Percentiles rank a stretch among this genome's conserved stretches.
Conservation (phyloP, 2,329 filamentous ascomycete species). For the Aspergillus sp. region DNA sequence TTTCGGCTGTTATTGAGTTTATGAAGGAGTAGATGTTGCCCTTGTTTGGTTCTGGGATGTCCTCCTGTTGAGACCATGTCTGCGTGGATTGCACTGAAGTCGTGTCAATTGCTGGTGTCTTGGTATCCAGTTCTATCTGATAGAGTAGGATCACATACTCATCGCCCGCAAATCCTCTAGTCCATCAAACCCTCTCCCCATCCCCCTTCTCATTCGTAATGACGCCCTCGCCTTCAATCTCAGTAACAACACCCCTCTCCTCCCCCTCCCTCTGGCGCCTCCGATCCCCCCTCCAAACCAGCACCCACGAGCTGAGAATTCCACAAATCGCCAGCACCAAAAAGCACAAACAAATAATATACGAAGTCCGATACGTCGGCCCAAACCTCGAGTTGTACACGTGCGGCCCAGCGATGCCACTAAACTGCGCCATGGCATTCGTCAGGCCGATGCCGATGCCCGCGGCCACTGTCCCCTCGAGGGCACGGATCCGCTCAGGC, state of each 20-base stretch:
- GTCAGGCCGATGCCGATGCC: constrained; percentile 49
- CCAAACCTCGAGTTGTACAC: constrained; percentile 48
- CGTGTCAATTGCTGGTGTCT: no score
- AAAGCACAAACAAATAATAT: constrained; percentile 42
- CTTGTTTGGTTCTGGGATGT: no score
- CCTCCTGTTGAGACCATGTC: no score
- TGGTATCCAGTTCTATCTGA: no score
- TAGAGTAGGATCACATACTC: background rate
- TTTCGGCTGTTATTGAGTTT: constrained; percentile 16
- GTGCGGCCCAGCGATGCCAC: constrained; percentile 48
- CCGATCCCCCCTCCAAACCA: constrained; percentile 24
- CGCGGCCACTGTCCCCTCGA: constrained; percentile 47
- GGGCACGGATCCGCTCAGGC: constrained; percentile 49
- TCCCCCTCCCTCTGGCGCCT: background rate
- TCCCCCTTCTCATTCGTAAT: no score
- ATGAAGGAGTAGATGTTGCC: background rate
- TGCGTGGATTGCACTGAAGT: no score
- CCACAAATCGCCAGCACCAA: constrained; percentile 35
- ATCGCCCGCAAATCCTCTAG: background rate
- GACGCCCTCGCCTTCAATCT: background rate
- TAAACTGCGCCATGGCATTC: constrained; percentile 51
- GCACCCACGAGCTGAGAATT: constrained; percentile 31
- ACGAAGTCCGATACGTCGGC: constrained; percentile 43
- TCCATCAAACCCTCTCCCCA: background rate
- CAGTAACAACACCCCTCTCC: background rate